These are phyloP conservation scores for Stenocarpella maydis DNA, from an alignment of 2,329 filamentous ascomycete genomes.

Conservation along the genomic window DNA sequence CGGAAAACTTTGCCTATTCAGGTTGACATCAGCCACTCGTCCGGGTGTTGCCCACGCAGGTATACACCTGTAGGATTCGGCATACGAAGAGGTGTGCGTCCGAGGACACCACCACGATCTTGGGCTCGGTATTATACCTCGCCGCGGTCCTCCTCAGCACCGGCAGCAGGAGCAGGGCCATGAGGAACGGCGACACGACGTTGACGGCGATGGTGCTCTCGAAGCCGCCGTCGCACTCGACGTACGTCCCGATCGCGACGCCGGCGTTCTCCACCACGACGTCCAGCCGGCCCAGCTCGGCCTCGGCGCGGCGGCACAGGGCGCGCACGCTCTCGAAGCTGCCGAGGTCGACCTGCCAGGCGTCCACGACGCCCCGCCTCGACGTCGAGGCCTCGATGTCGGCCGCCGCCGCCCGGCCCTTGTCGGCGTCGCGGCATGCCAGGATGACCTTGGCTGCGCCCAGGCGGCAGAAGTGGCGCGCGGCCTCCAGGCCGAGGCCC, in stretches of 20 bases:
- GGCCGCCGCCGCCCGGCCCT: constrained; percentile 49
- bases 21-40: background rate
- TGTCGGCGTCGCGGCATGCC: constrained; percentile 46
- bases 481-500: constrained; percentile 50
- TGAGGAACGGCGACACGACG: constrained; percentile 55
- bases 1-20: constrained; percentile 45
- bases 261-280: constrained; percentile 53
- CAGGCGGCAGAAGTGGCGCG: constrained; percentile 48
- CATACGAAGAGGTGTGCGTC: constrained; percentile 46
- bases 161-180: constrained; percentile 54
- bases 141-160: constrained; percentile 48
- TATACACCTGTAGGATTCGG: background rate
- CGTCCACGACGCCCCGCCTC: constrained; percentile 47
- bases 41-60: background rate
- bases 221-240: constrained; percentile 46
- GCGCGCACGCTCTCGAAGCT: constrained; percentile 54
- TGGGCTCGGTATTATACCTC: constrained; percentile 45
- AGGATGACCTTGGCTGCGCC: constrained; percentile 50
- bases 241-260: constrained; percentile 38
- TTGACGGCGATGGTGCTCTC: constrained; percentile 56
- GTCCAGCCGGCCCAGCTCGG: constrained; percentile 51
- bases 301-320: constrained; percentile 47
- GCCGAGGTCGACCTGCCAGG: constrained; percentile 60
- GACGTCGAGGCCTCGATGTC: constrained; percentile 45
- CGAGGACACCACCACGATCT: constrained; percentile 51